Percentiles rank a stretch among this genome's conserved stretches.
Conservation (phyloP, 2,329 filamentous ascomycete genomes). For the Sporothrix luriei region DNA sequence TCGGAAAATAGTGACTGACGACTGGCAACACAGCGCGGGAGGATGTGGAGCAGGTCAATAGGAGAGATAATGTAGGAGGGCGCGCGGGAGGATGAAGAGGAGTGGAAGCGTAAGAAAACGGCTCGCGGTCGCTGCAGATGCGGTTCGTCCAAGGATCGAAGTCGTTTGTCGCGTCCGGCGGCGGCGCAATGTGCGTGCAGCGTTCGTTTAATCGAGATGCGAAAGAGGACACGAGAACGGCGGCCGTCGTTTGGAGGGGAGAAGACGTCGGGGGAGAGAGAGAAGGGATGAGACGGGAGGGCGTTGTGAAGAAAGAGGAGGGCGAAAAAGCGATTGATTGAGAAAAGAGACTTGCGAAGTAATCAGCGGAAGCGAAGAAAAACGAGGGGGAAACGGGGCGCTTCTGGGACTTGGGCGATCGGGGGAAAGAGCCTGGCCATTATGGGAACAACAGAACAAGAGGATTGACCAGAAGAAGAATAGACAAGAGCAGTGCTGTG, state of each 20-base stretch:
- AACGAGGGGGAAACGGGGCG: conserved; percentile 10
- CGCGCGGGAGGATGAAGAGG: conserved; percentile 16
- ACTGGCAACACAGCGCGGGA: background rate
- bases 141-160: background rate
- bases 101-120: background rate
- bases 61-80: too few relatives aligned
- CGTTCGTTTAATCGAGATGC: conserved; percentile 17
- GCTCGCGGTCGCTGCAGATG: conserved; percentile 22
- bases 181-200: background rate
- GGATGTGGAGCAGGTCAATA: conserved; percentile 5
- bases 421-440: background rate
- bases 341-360: conserved; percentile 27
- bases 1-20: background rate
- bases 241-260: conserved; percentile 19
- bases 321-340: background rate
- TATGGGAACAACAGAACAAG: background rate
- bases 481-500: background rate
- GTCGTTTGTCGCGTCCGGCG: conserved; percentile 16
- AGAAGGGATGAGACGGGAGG: background rate
- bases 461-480: background rate
- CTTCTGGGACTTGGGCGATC: conserved; percentile 22
- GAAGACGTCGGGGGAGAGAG: background rate
- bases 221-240: conserved; percentile 22
- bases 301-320: background rate
- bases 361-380: conserved; percentile 11